phyloP scores from a whole-genome alignment of 345 rosid species.

The Melastoma malabathricum region DNA sequence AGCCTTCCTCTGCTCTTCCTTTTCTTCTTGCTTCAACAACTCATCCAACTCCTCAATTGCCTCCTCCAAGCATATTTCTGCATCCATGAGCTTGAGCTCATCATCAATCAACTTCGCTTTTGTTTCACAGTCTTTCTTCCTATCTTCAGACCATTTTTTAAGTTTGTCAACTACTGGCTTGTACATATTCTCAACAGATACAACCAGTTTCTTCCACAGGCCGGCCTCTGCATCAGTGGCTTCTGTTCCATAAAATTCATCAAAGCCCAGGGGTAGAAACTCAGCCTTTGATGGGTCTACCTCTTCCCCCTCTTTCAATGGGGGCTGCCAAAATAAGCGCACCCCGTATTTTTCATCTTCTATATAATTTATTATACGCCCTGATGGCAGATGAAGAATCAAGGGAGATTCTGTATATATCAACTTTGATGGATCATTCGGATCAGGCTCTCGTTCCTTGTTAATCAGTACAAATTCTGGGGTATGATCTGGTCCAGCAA shows the following conservation, averaged over 20 bases:
- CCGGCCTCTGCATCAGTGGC: slow-evolving; percentile 27
- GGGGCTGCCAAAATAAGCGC: slow-evolving; percentile 85
- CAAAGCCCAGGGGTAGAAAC: slow-evolving; percentile 84
- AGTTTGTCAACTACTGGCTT: slow-evolving; percentile 38
- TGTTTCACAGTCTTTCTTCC: slow-evolving; percentile 49
- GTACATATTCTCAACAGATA: slow-evolving; percentile 33
- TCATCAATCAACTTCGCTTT: slow-evolving; percentile 45
- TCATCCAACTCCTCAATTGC: slow-evolving; percentile 82
- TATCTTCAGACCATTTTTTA: slow-evolving; percentile 73
- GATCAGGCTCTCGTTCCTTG: slow-evolving; percentile 83
- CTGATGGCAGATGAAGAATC: slow-evolving; percentile 70
- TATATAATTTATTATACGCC: slow-evolving; percentile 60
- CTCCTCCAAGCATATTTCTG: slow-evolving; percentile 81
- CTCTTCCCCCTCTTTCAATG: slow-evolving; percentile 59
- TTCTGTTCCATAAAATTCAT: slow-evolving; percentile 69
- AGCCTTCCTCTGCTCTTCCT: slow-evolving; percentile 47
- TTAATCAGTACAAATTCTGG: slow-evolving; percentile 71
- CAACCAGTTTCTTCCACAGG: slow-evolving; percentile 29
- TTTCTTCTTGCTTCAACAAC: slow-evolving; percentile 43
- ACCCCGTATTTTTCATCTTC: slow-evolving; percentile 82
- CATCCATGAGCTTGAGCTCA: slow-evolving; percentile 70
- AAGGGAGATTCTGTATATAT: slow-evolving; percentile 63
- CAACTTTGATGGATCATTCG: slow-evolving; percentile 66
- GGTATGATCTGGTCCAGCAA: slow-evolving; percentile 44
- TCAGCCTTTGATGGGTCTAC: slow-evolving; percentile 44